Base-by-base conservation (phyloP, 1,139 yeast genomes). In the Chernovozyma sophiae-reginae region DNA sequence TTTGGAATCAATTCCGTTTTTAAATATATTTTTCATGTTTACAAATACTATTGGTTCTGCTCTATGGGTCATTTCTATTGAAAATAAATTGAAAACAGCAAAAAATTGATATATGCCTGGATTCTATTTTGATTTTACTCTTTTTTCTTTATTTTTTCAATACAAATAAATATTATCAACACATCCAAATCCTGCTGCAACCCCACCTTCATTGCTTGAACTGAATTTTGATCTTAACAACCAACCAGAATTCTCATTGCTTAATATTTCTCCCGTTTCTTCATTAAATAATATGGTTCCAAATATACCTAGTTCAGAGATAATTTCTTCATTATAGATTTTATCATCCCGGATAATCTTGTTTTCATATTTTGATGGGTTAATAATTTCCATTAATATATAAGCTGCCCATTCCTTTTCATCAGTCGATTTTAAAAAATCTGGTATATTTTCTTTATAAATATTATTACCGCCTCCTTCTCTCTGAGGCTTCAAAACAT, bases 151-250 rank as follows among this genome's bases (percentile, higher is more conserved):
- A 22, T 22, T 22, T 22, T 22, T 22, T 22, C 7, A n/a, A n/a
- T 70, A 70, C 37, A 77, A 60, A 46, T 74, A 73, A 19, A 76
- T 56, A 51, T 90, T 85, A 60, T 92, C 98, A 36, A 92, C 87
- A 60, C 97, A 89, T 10, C 97, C 98, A 62, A 86, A 92, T 0
- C 98, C 98, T 12, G 98, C 97, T 23, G 97, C 97, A 25, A 92
- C 97, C 27, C 98, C 98, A 34, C 98, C 98, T 65, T 92, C 98
- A 59, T 92, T 81, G 39, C 95, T 84, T 3, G 83, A 68, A 47
- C 86, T 82, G 41, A 89, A 77, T 59, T 92, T 92, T 3, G 97
- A 86, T 60, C 98, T 78, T 49, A 92, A 66, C 45, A 92, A 70
- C 78, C 86, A 86, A 4, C 97, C 97, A 1, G 89, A 78, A 46